Evolutionary conservation across 495 filamentous ascomycete genomes (phyloP).

Genomic region (Penicillium macrosclerotiorum): DNA sequence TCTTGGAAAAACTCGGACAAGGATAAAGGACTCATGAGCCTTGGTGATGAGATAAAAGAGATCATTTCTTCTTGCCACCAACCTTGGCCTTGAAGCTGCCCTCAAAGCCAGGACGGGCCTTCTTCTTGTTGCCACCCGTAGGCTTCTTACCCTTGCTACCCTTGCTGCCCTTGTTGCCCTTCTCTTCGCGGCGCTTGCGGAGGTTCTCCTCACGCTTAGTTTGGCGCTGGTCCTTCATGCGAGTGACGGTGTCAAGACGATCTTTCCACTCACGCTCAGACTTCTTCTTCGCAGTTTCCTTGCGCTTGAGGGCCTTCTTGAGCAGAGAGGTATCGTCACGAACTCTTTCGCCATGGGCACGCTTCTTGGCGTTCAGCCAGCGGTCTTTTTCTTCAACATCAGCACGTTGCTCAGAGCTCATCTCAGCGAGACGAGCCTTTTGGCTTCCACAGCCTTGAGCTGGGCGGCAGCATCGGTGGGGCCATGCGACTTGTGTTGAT

Average conservation of each 20-base stretch:
- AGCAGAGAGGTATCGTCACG: slow-evolving; percentile 82
- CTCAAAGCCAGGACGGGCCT: slow-evolving; percentile 81
- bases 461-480: slow-evolving; percentile 77
- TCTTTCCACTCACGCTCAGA: slow-evolving; percentile 88
- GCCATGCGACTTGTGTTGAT: slow-evolving; percentile 64
- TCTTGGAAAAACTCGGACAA: slow-evolving; percentile 28
- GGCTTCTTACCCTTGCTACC: slow-evolving; percentile 55
- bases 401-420: slow-evolving; percentile 74
- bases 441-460: slow-evolving; percentile 66
- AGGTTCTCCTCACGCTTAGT: slow-evolving; percentile 89
- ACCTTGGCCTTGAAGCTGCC: slow-evolving; percentile 73
- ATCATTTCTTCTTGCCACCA: slow-evolving; percentile 46
- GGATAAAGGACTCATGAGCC: background rate
- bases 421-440: slow-evolving; percentile 65
- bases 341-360: slow-evolving; percentile 87
- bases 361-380: slow-evolving; percentile 89
- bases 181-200: slow-evolving; percentile 75
- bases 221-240: slow-evolving; percentile 74
- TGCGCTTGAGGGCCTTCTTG: slow-evolving; percentile 92
- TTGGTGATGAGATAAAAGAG: background rate
- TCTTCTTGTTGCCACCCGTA: slow-evolving; percentile 54
- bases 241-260: slow-evolving; percentile 68
- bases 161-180: slow-evolving; percentile 63
- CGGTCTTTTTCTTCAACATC: slow-evolving; percentile 89
- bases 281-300: slow-evolving; percentile 85